Conservation (phyloP, 441 rosid genomes). For the Pelargonium fulgidum region DNA sequence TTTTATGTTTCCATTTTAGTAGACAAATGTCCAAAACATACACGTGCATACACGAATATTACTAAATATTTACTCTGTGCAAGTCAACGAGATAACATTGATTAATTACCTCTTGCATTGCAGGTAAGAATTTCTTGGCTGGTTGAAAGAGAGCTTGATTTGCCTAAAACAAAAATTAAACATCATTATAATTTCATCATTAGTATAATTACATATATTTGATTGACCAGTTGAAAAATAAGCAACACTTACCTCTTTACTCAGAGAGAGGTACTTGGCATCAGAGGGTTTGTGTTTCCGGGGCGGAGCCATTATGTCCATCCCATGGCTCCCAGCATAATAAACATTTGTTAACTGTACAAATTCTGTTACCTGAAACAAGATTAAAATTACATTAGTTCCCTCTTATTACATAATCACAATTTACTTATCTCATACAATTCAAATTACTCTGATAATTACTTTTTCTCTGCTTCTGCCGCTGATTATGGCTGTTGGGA, state of each 20-base stretch:
- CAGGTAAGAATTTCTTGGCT: conserved; percentile 36
- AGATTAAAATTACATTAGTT: background rate
- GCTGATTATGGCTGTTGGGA: conserved; percentile 42
- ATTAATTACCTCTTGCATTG: conserved; percentile 32
- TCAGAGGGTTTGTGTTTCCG: conserved; percentile 17
- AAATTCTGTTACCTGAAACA: conserved; percentile 33
- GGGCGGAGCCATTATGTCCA: conserved; percentile 42
- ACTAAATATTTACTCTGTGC: no score
- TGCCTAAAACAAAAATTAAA: conserved; percentile 16
- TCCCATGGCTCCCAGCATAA: conserved; percentile 49
- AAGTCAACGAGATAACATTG: no score
- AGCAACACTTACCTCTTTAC: conserved; percentile 20
- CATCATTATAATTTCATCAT: background rate
- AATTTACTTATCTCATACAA: background rate
- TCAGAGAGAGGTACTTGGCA: conserved; percentile 17
- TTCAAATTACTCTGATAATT: no score
- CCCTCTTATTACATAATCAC: background rate
- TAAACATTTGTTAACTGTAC: conserved; percentile 34
- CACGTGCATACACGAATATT: no score
- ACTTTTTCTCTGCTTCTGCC: conserved; percentile 43
- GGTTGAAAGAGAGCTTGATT: conserved; percentile 38
- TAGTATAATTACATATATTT: background rate
- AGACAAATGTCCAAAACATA: no score
- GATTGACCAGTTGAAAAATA: background rate
- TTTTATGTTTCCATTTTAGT: no score